These are phyloP conservation scores for Cyberlindnera lachancei DNA, from an alignment of 805 yeast genomes.

Conservation along the genomic window DNA sequence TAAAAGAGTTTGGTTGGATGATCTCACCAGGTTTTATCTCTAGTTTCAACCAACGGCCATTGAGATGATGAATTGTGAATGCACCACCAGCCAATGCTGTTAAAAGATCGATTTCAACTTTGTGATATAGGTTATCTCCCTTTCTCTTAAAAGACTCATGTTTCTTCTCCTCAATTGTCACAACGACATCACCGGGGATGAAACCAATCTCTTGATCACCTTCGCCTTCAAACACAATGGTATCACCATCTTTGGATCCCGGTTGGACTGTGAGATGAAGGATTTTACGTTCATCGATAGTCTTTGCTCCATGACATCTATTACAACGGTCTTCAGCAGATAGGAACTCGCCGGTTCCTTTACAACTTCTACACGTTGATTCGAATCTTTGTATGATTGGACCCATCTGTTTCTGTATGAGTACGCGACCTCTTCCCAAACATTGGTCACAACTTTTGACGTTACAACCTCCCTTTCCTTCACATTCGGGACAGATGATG, in stretches of 20 bases:
- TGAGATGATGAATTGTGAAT: slow-evolving; percentile 31
- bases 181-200: slow-evolving; percentile 61
- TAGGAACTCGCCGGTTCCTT: slow-evolving; percentile 33
- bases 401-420: slow-evolving; percentile 36
- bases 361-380: slow-evolving; percentile 38
- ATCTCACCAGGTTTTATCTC: slow-evolving; percentile 44
- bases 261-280: slow-evolving; percentile 46
- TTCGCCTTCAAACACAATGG: slow-evolving; percentile 45
- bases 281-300: slow-evolving; percentile 39
- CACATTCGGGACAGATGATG: slow-evolving; percentile 41
- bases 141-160: slow-evolving; percentile 33
- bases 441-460: slow-evolving; percentile 30
- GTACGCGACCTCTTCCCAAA: slow-evolving; percentile 34
- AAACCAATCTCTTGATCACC: slow-evolving; percentile 58
- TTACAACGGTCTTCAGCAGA: slow-evolving; percentile 29
- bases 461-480: slow-evolving; percentile 42
- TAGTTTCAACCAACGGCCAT: slow-evolving; percentile 29
- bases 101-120: slow-evolving; percentile 38
- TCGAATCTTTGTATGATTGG: slow-evolving; percentile 35
- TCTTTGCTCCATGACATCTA: slow-evolving; percentile 39
- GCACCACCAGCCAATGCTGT: slow-evolving; percentile 56
- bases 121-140: slow-evolving; percentile 37
- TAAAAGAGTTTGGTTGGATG: slow-evolving; percentile 39
- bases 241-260: slow-evolving; percentile 48
- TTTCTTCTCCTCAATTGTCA: slow-evolving; percentile 37